phyloP scores from a whole-genome alignment of 2,329 filamentous ascomycete genomes.

The Colletotrichum tabaci region DNA sequence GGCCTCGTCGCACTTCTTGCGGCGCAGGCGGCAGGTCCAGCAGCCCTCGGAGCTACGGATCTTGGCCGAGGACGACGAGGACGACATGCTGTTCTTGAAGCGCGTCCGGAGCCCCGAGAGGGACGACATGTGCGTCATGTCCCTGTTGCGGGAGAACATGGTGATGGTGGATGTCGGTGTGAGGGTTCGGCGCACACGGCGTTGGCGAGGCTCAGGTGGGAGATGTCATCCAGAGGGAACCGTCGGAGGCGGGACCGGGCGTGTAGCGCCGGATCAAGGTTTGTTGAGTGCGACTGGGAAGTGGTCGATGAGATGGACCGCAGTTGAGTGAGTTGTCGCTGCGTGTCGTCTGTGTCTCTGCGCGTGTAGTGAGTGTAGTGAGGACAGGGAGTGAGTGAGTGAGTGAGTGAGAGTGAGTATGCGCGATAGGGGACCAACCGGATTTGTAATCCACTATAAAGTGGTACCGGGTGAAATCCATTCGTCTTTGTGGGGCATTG shows the following conservation, averaged over 20 bases:
- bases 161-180: background rate
- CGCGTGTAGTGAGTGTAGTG: background rate
- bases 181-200: background rate
- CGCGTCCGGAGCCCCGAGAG: constrained; percentile 33
- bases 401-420: background rate
- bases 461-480: constrained; percentile 13
- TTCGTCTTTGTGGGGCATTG: background rate
- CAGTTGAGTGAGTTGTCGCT: background rate
- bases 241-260: background rate
- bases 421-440: background rate
- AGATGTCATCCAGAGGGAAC: constrained; percentile 9
- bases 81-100: constrained; percentile 37
- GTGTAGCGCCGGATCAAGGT: no score
- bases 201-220: background rate
- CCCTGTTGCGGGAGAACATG: constrained; percentile 39
- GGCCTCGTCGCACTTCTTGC: constrained; percentile 73
- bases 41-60: constrained; percentile 65
- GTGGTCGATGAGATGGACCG: background rate
- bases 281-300: no score
- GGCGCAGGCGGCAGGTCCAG: constrained; percentile 73
- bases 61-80: constrained; percentile 44
- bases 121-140: constrained; percentile 17
- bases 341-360: no score
- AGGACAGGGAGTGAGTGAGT: background rate
- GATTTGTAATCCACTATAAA: constrained; percentile 42